Conservation (phyloP, 805 yeast genomes). For the Candida ascalaphidarum region DNA sequence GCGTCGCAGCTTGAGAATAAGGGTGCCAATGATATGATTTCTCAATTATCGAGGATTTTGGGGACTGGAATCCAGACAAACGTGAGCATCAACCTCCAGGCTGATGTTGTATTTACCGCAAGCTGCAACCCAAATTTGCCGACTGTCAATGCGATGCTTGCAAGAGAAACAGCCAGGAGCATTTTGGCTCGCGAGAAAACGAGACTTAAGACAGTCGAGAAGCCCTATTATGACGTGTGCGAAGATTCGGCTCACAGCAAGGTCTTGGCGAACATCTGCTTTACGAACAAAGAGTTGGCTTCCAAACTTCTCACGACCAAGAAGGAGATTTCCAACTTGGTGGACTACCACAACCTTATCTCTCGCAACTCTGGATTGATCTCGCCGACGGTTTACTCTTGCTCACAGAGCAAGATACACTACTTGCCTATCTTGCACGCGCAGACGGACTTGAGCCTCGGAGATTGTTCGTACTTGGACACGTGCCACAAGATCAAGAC, state of each 20-base stretch:
- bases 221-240: conserved; percentile 46
- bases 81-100: too few species aligned
- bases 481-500: conserved; percentile 81
- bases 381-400: conserved; percentile 5
- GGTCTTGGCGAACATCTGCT: conserved; percentile 10
- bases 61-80: too few species aligned
- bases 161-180: conserved; percentile 30
- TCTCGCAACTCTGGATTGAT: conserved; percentile 1
- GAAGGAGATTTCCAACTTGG: conserved; percentile 1
- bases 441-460: conserved; percentile 63
- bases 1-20: too few species aligned
- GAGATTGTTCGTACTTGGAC: conserved; percentile 91
- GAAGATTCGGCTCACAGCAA: conserved; percentile 26
- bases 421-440: conserved; percentile 14
- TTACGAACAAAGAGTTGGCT: conserved; percentile 2
- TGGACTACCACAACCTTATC: too few species aligned
- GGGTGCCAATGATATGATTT: too few species aligned
- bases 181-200: conserved; percentile 32
- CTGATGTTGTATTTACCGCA: too few species aligned
- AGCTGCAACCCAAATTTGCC: conserved; percentile 55
- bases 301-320: not conserved
- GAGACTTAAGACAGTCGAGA: conserved; percentile 23
- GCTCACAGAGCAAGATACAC: conserved; percentile 16
- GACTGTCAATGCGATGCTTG: conserved; percentile 30
- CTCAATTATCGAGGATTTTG: too few species aligned